phyloP scores from a whole-genome alignment of 2,329 filamentous ascomycete genomes.

The Plenodomus tracheiphilus region DNA sequence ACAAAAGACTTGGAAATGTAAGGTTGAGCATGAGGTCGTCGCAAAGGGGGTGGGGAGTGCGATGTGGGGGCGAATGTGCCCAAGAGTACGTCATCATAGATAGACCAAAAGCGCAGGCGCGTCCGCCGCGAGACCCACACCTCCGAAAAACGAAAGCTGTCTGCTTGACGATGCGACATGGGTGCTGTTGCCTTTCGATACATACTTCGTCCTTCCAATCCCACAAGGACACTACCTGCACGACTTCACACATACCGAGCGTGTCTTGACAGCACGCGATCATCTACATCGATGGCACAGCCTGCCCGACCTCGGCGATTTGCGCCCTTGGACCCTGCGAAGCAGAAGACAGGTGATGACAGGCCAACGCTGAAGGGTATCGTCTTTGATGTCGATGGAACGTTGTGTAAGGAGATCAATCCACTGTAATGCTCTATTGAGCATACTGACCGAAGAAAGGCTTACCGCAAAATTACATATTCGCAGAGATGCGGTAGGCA shows the following conservation, averaged over 20 bases:
- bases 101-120: neutral
- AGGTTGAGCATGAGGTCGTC: too few relatives aligned
- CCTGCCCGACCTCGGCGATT: constrained; percentile 50
- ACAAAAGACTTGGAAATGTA: too few relatives aligned
- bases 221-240: neutral
- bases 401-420: constrained; percentile 70
- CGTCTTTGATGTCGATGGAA: constrained; percentile 95
- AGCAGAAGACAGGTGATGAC: constrained; percentile 31
- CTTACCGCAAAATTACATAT: constrained; percentile 95
- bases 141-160: neutral
- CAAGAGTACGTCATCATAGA: neutral
- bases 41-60: neutral
- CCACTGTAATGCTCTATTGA: neutral
- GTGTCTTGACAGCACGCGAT: neutral
- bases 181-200: neutral
- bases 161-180: neutral
- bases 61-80: neutral
- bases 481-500: constrained; percentile 74
- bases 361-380: constrained; percentile 59
- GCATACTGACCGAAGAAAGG: constrained; percentile 52
- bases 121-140: too few relatives aligned
- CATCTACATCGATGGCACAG: constrained; percentile 14
- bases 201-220: neutral
- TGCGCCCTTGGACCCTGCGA: constrained; percentile 51
- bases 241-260: neutral